Percentiles rank a stretch among this genome's conserved stretches.
These are phyloP conservation scores for Clavariopsis aquatica DNA, from an alignment of 495 filamentous ascomycete genomes.

Conservation along the genomic window DNA sequence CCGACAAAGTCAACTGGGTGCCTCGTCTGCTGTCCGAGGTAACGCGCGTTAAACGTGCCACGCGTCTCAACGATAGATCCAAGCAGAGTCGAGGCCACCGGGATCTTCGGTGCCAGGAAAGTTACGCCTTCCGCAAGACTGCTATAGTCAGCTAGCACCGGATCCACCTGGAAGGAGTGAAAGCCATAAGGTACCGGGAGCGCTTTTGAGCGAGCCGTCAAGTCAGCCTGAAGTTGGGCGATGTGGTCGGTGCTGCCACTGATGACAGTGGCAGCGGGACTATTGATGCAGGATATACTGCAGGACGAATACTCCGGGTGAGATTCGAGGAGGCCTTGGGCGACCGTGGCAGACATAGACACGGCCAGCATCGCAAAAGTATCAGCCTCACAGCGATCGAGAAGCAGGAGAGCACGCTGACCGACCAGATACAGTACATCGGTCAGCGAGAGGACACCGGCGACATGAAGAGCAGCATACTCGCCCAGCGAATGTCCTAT, in stretches of 20 bases:
- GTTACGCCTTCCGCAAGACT: conserved; percentile 5
- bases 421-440: conserved; percentile 49
- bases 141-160: conserved; percentile 30
- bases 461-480: conserved; percentile 48
- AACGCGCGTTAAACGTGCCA: conserved; percentile 68
- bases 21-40: no score
- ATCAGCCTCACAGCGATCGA: conserved; percentile 35
- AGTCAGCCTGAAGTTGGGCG: background rate
- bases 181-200: conserved; percentile 64
- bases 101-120: conserved; percentile 27
- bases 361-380: conserved; percentile 57
- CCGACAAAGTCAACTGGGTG: no score
- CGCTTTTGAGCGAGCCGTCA: conserved; percentile 1
- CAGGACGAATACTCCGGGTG: no score
- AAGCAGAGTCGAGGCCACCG: conserved; percentile 45
- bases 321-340: conserved; percentile 39
- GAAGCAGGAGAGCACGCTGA: conserved; percentile 43
- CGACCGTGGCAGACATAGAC: conserved; percentile 35
- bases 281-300: conserved; percentile 57
- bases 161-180: conserved; percentile 36
- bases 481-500: conserved; percentile 52
- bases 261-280: conserved; percentile 53
- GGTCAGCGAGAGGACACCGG: conserved; percentile 46
- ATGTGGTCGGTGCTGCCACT: no score
- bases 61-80: conserved; percentile 66